A percentile compares a stretch with the other conserved stretches of the same genome.
Conservation (phyloP, 345 rosid species). For the Raphanus sativus region DNA sequence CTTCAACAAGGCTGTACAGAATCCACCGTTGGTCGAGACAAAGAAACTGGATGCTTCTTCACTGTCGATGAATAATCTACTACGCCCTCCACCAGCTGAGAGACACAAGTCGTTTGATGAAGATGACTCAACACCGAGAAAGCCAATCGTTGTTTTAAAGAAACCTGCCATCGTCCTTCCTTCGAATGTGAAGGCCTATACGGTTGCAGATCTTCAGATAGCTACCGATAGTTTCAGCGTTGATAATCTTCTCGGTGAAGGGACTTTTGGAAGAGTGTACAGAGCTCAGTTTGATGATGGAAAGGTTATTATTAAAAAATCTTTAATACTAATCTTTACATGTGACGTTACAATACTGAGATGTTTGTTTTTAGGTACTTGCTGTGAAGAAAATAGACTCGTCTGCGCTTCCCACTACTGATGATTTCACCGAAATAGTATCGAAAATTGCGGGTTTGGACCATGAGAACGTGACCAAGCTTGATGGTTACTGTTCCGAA, state of each 20-base stretch:
- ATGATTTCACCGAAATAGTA: conserved; percentile 76
- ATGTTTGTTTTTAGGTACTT: conserved; percentile 52
- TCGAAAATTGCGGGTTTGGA: conserved; percentile 77
- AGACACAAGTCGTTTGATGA: conserved; percentile 82
- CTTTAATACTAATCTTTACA: background rate
- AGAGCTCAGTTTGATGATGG: conserved; percentile 89
- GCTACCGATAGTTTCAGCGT: conserved; percentile 86
- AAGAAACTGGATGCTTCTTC: conserved; percentile 61
- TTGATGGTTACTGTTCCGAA: conserved; percentile 95
- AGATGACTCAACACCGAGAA: conserved; percentile 53
- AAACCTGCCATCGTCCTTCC: conserved; percentile 57
- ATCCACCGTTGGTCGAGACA: conserved; percentile 50
- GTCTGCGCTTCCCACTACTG: conserved; percentile 65
- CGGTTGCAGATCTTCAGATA: conserved; percentile 92
- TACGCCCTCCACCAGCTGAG: conserved; percentile 86
- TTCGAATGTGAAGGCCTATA: conserved; percentile 58
- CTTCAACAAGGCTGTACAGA: conserved; percentile 58
- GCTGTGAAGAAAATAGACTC: conserved; percentile 96
- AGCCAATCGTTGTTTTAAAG: conserved; percentile 56
- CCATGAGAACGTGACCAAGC: conserved; percentile 85
- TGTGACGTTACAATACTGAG: background rate
- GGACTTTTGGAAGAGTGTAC: conserved; percentile 95
- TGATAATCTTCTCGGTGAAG: conserved; percentile 90
- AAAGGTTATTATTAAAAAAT: conserved; percentile 46
- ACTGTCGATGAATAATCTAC: conserved; percentile 52